Conservation (phyloP, 805 yeast species). For the Geotrichum ghanense region DNA sequence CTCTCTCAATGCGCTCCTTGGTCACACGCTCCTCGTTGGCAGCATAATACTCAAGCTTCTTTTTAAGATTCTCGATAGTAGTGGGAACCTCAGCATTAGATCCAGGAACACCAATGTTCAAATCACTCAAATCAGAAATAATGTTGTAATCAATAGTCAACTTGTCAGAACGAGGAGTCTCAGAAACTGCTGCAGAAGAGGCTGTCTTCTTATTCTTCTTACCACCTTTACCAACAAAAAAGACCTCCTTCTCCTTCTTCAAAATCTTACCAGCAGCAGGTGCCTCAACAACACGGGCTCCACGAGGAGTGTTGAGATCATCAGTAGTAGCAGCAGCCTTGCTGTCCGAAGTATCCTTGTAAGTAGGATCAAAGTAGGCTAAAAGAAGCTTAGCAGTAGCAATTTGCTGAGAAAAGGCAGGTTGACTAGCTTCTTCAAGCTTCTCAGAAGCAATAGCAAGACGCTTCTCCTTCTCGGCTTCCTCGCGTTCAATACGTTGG, state of each 20-base stretch:
- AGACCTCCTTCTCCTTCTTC: slow-evolving; percentile 49
- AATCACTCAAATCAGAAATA: slow-evolving; percentile 62
- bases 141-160: slow-evolving; percentile 73
- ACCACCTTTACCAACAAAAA: slow-evolving; percentile 44
- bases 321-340: slow-evolving; percentile 9
- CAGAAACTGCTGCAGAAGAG: slow-evolving; percentile 16
- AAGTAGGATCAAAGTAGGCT: slow-evolving; percentile 65
- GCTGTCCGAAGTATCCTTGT: slow-evolving; percentile 37
- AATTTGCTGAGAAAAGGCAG: slow-evolving; percentile 79
- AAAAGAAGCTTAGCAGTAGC: slow-evolving; percentile 63
- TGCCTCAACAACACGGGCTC: slow-evolving; percentile 31
- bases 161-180: slow-evolving; percentile 24
- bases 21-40: slow-evolving; percentile 74
- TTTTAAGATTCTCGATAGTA: slow-evolving; percentile 56
- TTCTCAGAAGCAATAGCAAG: slow-evolving; percentile 59
- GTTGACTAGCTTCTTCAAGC: slow-evolving; percentile 56
- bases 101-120: slow-evolving; percentile 70
- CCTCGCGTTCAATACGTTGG: slow-evolving; percentile 49
- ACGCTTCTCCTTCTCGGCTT: slow-evolving; percentile 37
- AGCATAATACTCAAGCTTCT: slow-evolving; percentile 57
- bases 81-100: slow-evolving; percentile 57
- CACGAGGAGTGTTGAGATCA: slow-evolving; percentile 23
- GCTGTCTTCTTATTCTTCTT: slow-evolving; percentile 41
- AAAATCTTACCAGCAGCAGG: slow-evolving; percentile 55
- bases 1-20: slow-evolving; percentile 59